Base-by-base conservation (phyloP, 1,139 yeast genomes). In the Candida sanyaensis region DNA sequence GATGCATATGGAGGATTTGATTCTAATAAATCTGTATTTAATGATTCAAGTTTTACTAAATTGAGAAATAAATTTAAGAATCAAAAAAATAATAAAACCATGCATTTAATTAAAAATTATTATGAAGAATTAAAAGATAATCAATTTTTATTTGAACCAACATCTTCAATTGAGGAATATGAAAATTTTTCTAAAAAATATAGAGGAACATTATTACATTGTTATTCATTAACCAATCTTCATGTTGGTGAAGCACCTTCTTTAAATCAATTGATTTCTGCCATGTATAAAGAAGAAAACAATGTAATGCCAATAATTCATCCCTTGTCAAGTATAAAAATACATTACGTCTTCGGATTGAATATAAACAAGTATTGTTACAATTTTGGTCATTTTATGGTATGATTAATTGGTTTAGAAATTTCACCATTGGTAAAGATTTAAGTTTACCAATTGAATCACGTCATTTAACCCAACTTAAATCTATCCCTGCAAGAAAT, bases 301-400 rank as follows among this genome's bases (percentile, higher is more conserved):
- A 45, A 45, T 8, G 40, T 50, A 31, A 48, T 53, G n/a, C 52
- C 51, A 31, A 57, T 42, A 46, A 55, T 5, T 55, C 64, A n/a
- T 59, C 70, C n/a, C 54, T 71, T 38, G 66, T 70, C 26, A 65
- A 66, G 41, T 73, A 70, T 55, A 63, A 63, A 45, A 74, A 75
- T 53, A 62, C 65, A 5, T 61, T 77, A 36, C 61, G 81, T 43
- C 56, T 73, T 17, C 58, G 81, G 42, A 55, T 73, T 17, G 81
- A 77, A 56, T 60, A 68, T 46, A 65, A 69, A 46, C 81, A 77
- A 56, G 44, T 73, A 6, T 59, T 75, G 30, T 54, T 77, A 4
- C 78, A 73, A 49, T 70, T 70, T 50, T 73, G 79, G 74, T 73
- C 78, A 12, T 72, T 75, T 53, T 61, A 66, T 44, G 69, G 69